A percentile compares a stretch with the other conserved stretches of the same genome.
These are phyloP conservation scores for Gremmenia infestans DNA, from an alignment of 2,329 filamentous ascomycete genomes.

Conservation along the genomic window DNA sequence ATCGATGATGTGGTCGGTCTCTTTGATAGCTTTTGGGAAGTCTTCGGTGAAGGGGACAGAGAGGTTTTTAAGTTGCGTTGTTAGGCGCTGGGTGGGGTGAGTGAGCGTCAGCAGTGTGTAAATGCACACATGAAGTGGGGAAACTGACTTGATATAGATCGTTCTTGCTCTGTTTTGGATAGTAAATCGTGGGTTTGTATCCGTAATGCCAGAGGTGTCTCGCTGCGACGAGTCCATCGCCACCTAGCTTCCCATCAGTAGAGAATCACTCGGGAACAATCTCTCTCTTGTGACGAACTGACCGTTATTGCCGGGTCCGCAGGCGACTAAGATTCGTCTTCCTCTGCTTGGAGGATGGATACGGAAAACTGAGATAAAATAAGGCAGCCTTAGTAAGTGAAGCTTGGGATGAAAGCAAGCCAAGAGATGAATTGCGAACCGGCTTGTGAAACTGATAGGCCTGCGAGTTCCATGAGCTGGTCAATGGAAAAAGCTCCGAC, in stretches of 20 bases:
- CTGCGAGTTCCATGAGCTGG: conserved; percentile 95
- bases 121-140: neutral
- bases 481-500: conserved; percentile 85
- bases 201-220: conserved; percentile 89
- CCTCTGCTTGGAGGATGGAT: conserved; percentile 73
- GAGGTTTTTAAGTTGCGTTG: conserved; percentile 79
- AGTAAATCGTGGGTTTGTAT: conserved; percentile 84
- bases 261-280: neutral
- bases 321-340: conserved; percentile 76
- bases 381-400: neutral
- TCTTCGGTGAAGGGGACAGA: conserved; percentile 79
- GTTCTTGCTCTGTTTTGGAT: conserved; percentile 86
- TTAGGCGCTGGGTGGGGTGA: conserved; percentile 56
- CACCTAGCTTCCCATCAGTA: conserved; percentile 49
- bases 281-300: conserved; percentile 10
- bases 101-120: neutral
- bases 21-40: conserved; percentile 61
- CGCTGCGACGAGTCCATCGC: conserved; percentile 90
- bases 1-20: conserved; percentile 79
- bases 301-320: conserved; percentile 77
- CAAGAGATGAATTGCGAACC: conserved; percentile 44
- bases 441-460: conserved; percentile 86
- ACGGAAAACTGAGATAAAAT: conserved; percentile 59
- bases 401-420: neutral
- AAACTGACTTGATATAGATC: conserved; percentile 73